These are phyloP conservation scores for Phytophthora foliorum DNA, from an alignment of 352 stramenopile genomes.

Conservation along the genomic window DNA sequence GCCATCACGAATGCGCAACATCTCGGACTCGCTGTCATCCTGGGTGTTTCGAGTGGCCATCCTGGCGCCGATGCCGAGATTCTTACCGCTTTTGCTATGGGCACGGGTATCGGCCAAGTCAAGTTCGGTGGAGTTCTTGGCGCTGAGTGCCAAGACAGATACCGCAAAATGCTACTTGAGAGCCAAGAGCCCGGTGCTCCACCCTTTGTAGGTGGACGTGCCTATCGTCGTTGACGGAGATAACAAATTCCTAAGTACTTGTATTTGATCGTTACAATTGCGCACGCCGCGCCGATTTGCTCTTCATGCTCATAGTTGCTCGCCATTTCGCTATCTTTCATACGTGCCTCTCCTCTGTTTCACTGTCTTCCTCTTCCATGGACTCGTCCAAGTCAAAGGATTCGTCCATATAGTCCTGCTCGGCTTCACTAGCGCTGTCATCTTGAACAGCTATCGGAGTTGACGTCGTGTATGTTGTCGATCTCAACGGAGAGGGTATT, in stretches of 20 bases:
- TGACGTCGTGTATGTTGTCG: constrained; percentile 3
- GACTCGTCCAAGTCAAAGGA: constrained; percentile 85
- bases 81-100: constrained; percentile 58
- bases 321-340: background rate
- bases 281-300: too few species aligned
- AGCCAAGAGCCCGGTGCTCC: constrained; percentile 55
- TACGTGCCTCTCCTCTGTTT: constrained; percentile 26
- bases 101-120: constrained; percentile 66
- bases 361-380: constrained; percentile 62
- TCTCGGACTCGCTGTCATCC: constrained; percentile 60
- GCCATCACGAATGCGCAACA: constrained; percentile 56
- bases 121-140: constrained; percentile 72
- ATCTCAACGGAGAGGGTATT: constrained; percentile 14
- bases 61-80: constrained; percentile 45
- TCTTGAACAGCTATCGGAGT: constrained; percentile 5
- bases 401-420: constrained; percentile 71
- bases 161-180: constrained; percentile 65
- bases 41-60: constrained; percentile 53
- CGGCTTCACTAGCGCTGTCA: constrained; percentile 40
- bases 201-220: constrained; percentile 50
- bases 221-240: constrained; percentile 31
- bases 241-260: constrained; percentile 5
- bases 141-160: constrained; percentile 55
- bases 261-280: too few species aligned
- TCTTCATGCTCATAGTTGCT: background rate